Conservation (phyloP, 1,284 basidiomycete genomes). For the Heimioporus retisporus region DNA sequence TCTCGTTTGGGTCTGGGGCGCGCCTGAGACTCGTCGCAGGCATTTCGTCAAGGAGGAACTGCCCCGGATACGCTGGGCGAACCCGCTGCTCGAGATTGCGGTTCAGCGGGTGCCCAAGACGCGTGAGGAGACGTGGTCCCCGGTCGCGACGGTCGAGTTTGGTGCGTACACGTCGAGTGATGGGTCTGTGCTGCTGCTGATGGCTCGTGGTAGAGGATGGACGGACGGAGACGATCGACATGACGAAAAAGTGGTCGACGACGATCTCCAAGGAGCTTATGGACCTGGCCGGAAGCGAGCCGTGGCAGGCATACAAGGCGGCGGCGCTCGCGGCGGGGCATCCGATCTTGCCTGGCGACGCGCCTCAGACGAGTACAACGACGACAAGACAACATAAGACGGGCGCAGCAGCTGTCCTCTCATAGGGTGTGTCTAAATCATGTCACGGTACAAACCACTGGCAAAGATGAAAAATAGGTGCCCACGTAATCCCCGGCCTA, state of each 20-base stretch:
- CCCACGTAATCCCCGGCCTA: too few relatives aligned
- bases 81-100: slow-evolving; percentile 68
- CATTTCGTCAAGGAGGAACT: slow-evolving; percentile 82
- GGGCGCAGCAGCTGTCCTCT: slow-evolving; percentile 62
- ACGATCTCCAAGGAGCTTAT: slow-evolving; percentile 74
- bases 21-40: slow-evolving; percentile 44
- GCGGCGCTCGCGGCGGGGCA: slow-evolving; percentile 56
- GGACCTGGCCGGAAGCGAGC: slow-evolving; percentile 67
- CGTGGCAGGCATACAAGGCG: slow-evolving; percentile 69
- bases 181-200: neutral
- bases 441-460: too few relatives aligned
- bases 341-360: slow-evolving; percentile 56
- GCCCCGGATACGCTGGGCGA: slow-evolving; percentile 78
- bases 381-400: slow-evolving; percentile 46
- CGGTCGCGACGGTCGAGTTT: slow-evolving; percentile 68
- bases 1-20: neutral
- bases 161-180: slow-evolving; percentile 54
- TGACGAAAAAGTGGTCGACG: slow-evolving; percentile 75
- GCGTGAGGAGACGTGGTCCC: slow-evolving; percentile 63
- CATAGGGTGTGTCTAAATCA: slow-evolving; percentile 21
- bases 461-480: too few relatives aligned
- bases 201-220: slow-evolving; percentile 59
- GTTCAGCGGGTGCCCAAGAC: slow-evolving; percentile 64
- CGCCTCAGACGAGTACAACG: too few relatives aligned
- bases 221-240: slow-evolving; percentile 56